Base-by-base conservation (phyloP, 345 rosid species). In the Cardamine resedifolia region DNA sequence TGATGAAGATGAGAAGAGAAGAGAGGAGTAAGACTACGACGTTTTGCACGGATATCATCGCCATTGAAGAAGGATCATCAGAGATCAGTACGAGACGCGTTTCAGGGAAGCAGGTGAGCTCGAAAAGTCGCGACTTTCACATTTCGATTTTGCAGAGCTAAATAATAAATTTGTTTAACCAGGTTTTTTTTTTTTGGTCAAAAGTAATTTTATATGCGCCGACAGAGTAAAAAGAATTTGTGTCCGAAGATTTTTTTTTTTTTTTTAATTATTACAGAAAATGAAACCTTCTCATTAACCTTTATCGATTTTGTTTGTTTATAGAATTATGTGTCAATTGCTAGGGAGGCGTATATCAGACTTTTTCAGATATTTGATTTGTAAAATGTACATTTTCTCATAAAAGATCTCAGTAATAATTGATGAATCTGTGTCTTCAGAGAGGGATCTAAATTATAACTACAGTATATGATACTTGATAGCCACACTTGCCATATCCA, bases 1-100 rank as follows among this genome's bases (percentile, higher is more conserved):
- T 52, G 64, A 79, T 64, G 19, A 74, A 70, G 34, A 84, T 16
- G 53, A 89, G 85, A 38, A 88, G 55, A 51, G 79, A 2, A 0
- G 81, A 66, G 80, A 81, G 79, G 21, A 78, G 68, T 73, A 86
- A 63, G 45, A 87, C 61, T 86, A 88, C 43, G 66, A 87, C 67
- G 68, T 71, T 72, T 9, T 64, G 85, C 5, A 89, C 83, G 0
- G 89, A 81, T 6, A 83, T 65, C 45, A 83, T 65, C 45, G 92
- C 80, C 90, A 87, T 90, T 67, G 69, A 11, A 50, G 70, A 43
- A 44, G 8, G 68, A 57, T 48, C 71, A 41, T 48, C 24, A 61
- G 51, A 47, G 60, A 65, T 60, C 57, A 15, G 69, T 38, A 34
- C 39, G 52, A 69, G 47, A 58, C 59, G 64, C 47, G 72, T 30